Evolutionary conservation across 2,329 filamentous ascomycete species (phyloP).

Genomic region (Sporothrix globosa): DNA sequence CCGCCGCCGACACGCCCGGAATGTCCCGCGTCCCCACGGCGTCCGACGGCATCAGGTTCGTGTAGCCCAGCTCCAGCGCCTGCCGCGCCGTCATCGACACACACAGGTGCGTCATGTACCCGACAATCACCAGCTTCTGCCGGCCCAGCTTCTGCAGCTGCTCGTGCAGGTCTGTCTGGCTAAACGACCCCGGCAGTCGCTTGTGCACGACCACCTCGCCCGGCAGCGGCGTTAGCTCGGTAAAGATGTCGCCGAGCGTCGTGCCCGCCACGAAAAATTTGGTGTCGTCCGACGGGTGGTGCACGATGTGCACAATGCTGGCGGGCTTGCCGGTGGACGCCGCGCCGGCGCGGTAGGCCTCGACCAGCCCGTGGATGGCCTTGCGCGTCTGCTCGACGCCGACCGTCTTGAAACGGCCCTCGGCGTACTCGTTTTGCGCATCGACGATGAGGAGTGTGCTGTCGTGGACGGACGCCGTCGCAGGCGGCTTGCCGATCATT

Average conservation of each 20-base stretch:
- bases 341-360: conserved; percentile 59
- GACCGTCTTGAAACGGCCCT: conserved; percentile 59
- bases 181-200: conserved; percentile 61
- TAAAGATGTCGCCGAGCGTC: conserved; percentile 61
- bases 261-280: conserved; percentile 67
- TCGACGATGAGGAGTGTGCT: conserved; percentile 69
- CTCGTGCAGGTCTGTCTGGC: conserved; percentile 61
- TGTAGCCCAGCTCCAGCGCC: conserved; percentile 63
- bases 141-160: conserved; percentile 54
- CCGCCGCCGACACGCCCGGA: conserved; percentile 60
- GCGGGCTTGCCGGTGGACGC: conserved; percentile 40
- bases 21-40: conserved; percentile 69
- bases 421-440: conserved; percentile 70
- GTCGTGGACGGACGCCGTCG: conserved; percentile 60
- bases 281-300: conserved; percentile 56
- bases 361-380: conserved; percentile 59
- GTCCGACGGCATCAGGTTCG: conserved; percentile 64
- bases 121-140: conserved; percentile 64
- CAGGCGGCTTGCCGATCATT: conserved; percentile 58
- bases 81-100: conserved; percentile 66
- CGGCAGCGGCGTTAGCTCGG: conserved; percentile 58
- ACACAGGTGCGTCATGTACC: conserved; percentile 69
- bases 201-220: conserved; percentile 64
- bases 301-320: conserved; percentile 63
- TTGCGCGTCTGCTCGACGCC: conserved; percentile 58